A percentile compares a stretch with the other conserved stretches of the same genome.
These are phyloP conservation scores for Zoysia pacifica DNA, from an alignment of 176 grass and related monocot genomes.

Conservation along the genomic window DNA sequence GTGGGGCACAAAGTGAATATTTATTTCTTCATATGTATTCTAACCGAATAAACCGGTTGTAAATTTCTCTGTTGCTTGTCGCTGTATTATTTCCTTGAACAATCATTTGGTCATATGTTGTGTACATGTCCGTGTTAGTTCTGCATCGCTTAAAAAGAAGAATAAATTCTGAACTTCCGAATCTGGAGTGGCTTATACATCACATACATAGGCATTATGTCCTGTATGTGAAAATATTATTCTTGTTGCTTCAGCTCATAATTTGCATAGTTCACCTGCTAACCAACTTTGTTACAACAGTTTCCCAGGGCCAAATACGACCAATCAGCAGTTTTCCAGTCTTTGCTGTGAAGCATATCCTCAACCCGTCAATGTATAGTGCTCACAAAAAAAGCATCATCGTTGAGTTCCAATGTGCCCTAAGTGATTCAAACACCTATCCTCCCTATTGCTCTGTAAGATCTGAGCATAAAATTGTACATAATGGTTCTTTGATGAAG, in stretches of 20 bases:
- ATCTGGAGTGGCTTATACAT: neutral
- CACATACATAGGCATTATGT: neutral
- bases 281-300: constrained; percentile 12
- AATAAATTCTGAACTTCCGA: neutral
- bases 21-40: constrained; percentile 8
- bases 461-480: constrained; percentile 39
- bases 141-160: neutral
- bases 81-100: neutral
- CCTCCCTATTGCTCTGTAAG: neutral
- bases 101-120: neutral
- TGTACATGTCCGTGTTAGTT: constrained; percentile 3
- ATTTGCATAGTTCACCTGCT: neutral
- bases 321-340: constrained; percentile 8
- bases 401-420: constrained; percentile 9
- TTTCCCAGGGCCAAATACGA: constrained; percentile 26
- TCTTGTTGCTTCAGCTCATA: neutral
- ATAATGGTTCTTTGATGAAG: constrained; percentile 21
- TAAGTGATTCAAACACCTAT: constrained; percentile 13
- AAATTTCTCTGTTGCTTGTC: neutral
- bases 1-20: neutral
- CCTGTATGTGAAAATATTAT: neutral
- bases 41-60: neutral
- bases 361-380: neutral
- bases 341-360: constrained; percentile 19
- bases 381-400: neutral